Evolutionary conservation across 2,329 filamentous ascomycete genomes (phyloP).

Genomic region (Colletotrichum liriopes): DNA sequence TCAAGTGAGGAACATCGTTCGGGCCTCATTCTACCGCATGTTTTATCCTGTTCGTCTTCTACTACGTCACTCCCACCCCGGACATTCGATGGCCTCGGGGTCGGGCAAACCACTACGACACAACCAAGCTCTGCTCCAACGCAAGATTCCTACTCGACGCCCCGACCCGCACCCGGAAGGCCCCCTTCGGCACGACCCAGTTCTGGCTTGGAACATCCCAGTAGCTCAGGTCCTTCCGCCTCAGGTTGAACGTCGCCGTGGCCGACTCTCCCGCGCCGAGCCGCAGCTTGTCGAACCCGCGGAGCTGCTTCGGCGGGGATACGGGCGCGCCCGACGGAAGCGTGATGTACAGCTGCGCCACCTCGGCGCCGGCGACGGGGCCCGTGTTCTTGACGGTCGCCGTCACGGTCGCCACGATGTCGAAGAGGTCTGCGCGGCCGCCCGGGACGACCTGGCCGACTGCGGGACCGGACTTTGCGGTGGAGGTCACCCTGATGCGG

Average conservation of each 20-base stretch:
- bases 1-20: background rate
- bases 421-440: slow-evolving; percentile 63
- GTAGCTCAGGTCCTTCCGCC: slow-evolving; percentile 75
- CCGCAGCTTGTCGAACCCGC: slow-evolving; percentile 76
- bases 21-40: background rate
- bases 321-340: slow-evolving; percentile 57
- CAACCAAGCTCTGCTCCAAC: slow-evolving; percentile 50
- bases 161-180: slow-evolving; percentile 60
- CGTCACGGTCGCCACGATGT: slow-evolving; percentile 65
- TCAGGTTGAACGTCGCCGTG: slow-evolving; percentile 69
- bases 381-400: slow-evolving; percentile 78
- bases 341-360: slow-evolving; percentile 73
- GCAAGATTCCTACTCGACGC: slow-evolving; percentile 64
- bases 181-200: slow-evolving; percentile 69
- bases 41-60: background rate
- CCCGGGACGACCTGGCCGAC: slow-evolving; percentile 59
- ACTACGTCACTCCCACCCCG: background rate
- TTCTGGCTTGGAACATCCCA: slow-evolving; percentile 74
- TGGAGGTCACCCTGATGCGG: slow-evolving; percentile 60
- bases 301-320: slow-evolving; percentile 71
- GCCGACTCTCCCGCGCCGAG: slow-evolving; percentile 64
- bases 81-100: background rate
- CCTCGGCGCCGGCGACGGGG: slow-evolving; percentile 72
- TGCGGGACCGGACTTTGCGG: slow-evolving; percentile 57
- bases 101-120: background rate